phyloP scores from a whole-genome alignment of 495 filamentous ascomycete genomes.

The Aspergillus diversus region DNA sequence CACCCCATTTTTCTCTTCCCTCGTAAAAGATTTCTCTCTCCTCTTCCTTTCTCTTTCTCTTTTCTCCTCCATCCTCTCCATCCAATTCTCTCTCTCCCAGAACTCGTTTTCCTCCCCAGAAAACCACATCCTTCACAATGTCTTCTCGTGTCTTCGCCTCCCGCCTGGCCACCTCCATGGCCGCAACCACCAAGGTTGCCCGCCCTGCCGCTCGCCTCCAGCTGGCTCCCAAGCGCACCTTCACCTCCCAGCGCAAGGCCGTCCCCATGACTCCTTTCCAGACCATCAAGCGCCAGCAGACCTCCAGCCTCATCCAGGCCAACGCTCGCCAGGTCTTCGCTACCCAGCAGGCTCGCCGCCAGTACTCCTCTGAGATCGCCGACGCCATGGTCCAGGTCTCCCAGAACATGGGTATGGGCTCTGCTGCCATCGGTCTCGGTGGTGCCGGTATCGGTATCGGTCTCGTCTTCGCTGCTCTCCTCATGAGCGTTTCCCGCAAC shows the following conservation, averaged over 20 bases:
- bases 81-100: conserved; percentile 8
- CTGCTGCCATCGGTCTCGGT: conserved; percentile 84
- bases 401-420: conserved; percentile 85
- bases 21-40: conserved; percentile 36
- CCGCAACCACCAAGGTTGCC: conserved; percentile 68
- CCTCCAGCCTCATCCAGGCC: conserved; percentile 60
- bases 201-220: conserved; percentile 67
- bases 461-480: conserved; percentile 85
- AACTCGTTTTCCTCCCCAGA: conserved; percentile 30
- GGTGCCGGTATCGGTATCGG: conserved; percentile 94
- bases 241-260: conserved; percentile 52
- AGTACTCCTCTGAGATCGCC: conserved; percentile 82
- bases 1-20: conserved; percentile 47
- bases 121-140: conserved; percentile 58
- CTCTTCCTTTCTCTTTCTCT: conserved; percentile 32
- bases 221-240: conserved; percentile 69
- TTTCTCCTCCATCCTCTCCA: conserved; percentile 26
- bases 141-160: conserved; percentile 71
- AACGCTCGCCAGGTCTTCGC: conserved; percentile 68
- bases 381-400: conserved; percentile 84
- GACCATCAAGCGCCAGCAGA: conserved; percentile 71
- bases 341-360: conserved; percentile 60
- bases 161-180: conserved; percentile 76
- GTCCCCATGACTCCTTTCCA: conserved; percentile 47
- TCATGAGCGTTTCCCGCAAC: conserved; percentile 85